Percentiles rank a stretch among this genome's conserved stretches.
These are phyloP conservation scores for Cryptococcus sp. DNA, from an alignment of 1,284 basidiomycete genomes.

Conservation along the genomic window DNA sequence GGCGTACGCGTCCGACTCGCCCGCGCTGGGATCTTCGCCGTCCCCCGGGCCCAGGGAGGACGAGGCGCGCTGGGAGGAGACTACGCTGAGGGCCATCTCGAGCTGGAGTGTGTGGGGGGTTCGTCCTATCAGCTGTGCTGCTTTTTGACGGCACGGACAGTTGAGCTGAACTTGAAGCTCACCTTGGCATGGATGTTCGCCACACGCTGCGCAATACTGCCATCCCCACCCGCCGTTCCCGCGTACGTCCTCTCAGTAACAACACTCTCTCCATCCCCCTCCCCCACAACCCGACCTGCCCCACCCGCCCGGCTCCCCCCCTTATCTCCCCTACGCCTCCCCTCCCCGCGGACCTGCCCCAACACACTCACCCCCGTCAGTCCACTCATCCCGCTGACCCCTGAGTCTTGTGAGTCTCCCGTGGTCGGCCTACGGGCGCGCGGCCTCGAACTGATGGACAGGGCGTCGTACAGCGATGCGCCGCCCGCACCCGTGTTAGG, in stretches of 20 bases:
- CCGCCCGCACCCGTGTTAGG: background rate
- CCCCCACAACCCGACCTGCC: background rate
- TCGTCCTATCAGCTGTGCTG: too few species aligned
- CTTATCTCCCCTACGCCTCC: background rate
- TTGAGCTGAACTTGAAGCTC: background rate
- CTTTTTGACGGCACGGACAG: too few species aligned
- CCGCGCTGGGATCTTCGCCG: background rate
- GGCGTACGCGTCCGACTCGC: background rate
- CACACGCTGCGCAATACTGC: slow-evolving; percentile 19
- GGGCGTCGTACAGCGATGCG: background rate
- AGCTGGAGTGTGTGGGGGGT: too few species aligned
- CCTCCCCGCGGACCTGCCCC: slow-evolving; percentile 10
- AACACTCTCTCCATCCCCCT: background rate
- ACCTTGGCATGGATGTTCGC: slow-evolving; percentile 28
- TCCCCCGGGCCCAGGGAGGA: too few species aligned
- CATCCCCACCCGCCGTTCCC: slow-evolving; percentile 3
- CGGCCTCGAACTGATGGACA: background rate
- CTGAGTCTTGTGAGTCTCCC: slow-evolving; percentile 1
- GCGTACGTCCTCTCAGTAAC: background rate
- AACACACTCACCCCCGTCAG: slow-evolving; percentile 12
- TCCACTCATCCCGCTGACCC: background rate
- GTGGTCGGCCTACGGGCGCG: slow-evolving; percentile 1
- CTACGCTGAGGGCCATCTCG: slow-evolving; percentile 14
- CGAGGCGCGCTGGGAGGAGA: slow-evolving; percentile 7
- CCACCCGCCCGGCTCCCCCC: background rate